Evolutionary conservation across 164 flowering plant species (phyloP).

Genomic region (Umbellularia californica): DNA sequence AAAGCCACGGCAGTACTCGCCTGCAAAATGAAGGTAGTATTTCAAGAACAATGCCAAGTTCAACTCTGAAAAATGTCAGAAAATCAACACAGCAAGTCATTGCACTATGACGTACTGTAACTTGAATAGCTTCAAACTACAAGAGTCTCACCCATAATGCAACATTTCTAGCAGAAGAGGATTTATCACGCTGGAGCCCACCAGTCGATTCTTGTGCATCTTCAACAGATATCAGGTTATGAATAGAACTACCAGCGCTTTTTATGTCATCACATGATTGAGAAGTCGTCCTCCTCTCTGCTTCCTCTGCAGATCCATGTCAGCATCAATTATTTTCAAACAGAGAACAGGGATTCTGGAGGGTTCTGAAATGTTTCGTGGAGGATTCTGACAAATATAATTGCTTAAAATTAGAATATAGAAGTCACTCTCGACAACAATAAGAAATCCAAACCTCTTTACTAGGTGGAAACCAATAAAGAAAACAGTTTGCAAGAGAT

Average conservation of each 20-base stretch:
- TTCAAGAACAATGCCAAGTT: not conserved
- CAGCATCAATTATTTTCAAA: constrained; percentile 30
- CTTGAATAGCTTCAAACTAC: not conserved
- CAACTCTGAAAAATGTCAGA: not conserved
- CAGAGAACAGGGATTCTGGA: constrained; percentile 24
- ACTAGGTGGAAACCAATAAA: not conserved
- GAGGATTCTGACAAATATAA: constrained; percentile 26
- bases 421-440: constrained; percentile 2
- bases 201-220: constrained; percentile 18
- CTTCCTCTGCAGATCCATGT: constrained; percentile 44
- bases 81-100: constrained; percentile 5
- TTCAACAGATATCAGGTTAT: constrained; percentile 16
- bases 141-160: constrained; percentile 61
- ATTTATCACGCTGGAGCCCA: constrained; percentile 24
- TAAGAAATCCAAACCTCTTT: constrained; percentile 1
- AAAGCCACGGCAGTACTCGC: constrained; percentile 74
- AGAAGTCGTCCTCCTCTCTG: constrained; percentile 22
- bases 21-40: constrained; percentile 29
- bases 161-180: constrained; percentile 54
- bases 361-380: constrained; percentile 24
- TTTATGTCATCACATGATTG: constrained; percentile 23
- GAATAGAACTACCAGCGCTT: constrained; percentile 14
- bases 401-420: constrained; percentile 17
- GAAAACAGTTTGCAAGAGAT: too few relatives aligned
- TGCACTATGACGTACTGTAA: not conserved